Conservation (phyloP, 2,329 filamentous ascomycete species). For the Penicillium sp. region DNA sequence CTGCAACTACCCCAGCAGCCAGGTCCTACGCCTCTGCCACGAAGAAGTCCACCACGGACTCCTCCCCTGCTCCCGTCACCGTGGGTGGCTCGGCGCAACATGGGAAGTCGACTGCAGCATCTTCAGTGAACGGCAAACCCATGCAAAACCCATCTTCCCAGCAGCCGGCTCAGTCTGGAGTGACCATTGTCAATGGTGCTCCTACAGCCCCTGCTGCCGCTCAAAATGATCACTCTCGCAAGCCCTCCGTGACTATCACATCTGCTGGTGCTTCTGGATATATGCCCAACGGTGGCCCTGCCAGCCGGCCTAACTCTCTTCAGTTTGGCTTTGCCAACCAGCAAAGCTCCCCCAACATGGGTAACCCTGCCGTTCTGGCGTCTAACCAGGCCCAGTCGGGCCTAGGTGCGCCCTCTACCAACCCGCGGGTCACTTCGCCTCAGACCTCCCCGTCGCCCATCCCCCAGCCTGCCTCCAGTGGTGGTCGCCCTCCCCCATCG, state of each 20-base stretch:
- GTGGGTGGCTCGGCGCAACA: conserved; percentile 56
- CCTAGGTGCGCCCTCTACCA: conserved; percentile 56
- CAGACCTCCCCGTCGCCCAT: conserved; percentile 91
- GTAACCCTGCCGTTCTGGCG: conserved; percentile 58
- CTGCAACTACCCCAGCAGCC: conserved; percentile 59
- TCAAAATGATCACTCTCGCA: conserved; percentile 74
- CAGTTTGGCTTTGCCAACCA: conserved; percentile 79
- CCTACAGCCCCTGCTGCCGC: conserved; percentile 47
- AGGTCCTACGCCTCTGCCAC: conserved; percentile 66
- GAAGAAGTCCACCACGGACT: conserved; percentile 61
- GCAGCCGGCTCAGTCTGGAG: conserved; percentile 45
- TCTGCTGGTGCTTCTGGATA: conserved; percentile 77
- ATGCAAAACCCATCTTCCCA: conserved; percentile 49
- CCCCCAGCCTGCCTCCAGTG: conserved; percentile 81
- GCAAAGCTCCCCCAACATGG: conserved; percentile 64
- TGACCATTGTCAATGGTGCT: conserved; percentile 70
- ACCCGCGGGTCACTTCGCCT: conserved; percentile 79
- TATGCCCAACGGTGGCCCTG: conserved; percentile 74
- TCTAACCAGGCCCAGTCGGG: conserved; percentile 45
- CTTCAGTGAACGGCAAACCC: conserved; percentile 83
- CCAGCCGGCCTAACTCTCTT: conserved; percentile 62
- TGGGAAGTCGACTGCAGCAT: conserved; percentile 67
- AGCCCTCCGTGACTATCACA: conserved; percentile 89
- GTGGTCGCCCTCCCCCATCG: conserved; percentile 80
- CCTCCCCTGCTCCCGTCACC: conserved; percentile 55